These are phyloP conservation scores for thale cress (Arabidopsis thaliana) DNA, from an alignment of 345 rosid genomes.

Conservation along the genomic window TAIR10.1 NC_003076.8:14926001-14926500, in stretches of 20 bases:
- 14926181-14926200: background rate
- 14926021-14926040: constrained; percentile 80
- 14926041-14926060: constrained; percentile 68
- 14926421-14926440: too few species aligned
- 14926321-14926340: background rate
- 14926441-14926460: too few species aligned
- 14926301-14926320: constrained; percentile 12
- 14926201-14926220: constrained; percentile 18
- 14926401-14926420: too few species aligned
- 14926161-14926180: background rate
- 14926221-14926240: background rate
- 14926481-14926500: too few species aligned
- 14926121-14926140: constrained; percentile 25
- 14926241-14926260: background rate
- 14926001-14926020: constrained; percentile 57
- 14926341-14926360: too few species aligned
- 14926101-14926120: constrained; percentile 53
- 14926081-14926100: constrained; percentile 60
- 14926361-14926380: too few species aligned
- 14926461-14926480: too few species aligned
- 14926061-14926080: constrained; percentile 59
- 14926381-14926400: too few species aligned
- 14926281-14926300: constrained; percentile 5
- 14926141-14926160: constrained; percentile 33
- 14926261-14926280: background rate